Evolutionary conservation across 805 yeast genomes (phyloP).

Genomic region (Monosporozyma unispora): DNA sequence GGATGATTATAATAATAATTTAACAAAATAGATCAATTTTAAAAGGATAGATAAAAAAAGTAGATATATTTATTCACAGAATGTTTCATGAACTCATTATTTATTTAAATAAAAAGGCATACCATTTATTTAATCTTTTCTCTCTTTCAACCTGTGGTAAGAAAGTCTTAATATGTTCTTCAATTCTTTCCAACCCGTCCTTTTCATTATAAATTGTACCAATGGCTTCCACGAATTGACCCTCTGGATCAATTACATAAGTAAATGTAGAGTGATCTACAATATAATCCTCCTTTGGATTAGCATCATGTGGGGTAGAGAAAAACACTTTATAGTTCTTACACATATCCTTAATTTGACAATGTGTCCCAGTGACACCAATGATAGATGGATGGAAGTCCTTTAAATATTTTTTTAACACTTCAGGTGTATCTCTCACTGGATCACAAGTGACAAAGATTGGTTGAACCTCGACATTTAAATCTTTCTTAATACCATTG

Average conservation of each 20-base stretch:
- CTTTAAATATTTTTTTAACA: conserved; percentile 64
- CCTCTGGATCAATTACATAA: conserved; percentile 95
- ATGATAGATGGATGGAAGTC: conserved; percentile 85
- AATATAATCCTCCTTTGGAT: conserved; percentile 89
- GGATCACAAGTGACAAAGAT: conserved; percentile 95
- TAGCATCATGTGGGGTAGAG: conserved; percentile 85
- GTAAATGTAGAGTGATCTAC: conserved; percentile 97
- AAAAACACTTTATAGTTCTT: conserved; percentile 90
- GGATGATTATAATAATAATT: not conserved
- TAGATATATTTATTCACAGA: not conserved
- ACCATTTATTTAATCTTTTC: conserved; percentile 50
- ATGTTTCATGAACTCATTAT: not conserved
- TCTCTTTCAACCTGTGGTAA: conserved; percentile 66
- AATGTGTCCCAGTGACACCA: conserved; percentile 89
- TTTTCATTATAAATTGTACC: conserved; percentile 82
- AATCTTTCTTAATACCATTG: conserved; percentile 51
- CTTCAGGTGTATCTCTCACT: conserved; percentile 81
- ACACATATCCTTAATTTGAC: conserved; percentile 73
- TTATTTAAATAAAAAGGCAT: conserved; percentile 31
- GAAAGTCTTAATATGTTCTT: conserved; percentile 67
- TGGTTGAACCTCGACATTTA: conserved; percentile 55
- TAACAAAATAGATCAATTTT: not conserved
- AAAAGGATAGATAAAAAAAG: not conserved
- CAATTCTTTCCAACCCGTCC: conserved; percentile 68
- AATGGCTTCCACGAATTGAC: conserved; percentile 85